phyloP scores from a whole-genome alignment of 495 filamentous ascomycete species.

The Staphylotrichum tortipilum region DNA sequence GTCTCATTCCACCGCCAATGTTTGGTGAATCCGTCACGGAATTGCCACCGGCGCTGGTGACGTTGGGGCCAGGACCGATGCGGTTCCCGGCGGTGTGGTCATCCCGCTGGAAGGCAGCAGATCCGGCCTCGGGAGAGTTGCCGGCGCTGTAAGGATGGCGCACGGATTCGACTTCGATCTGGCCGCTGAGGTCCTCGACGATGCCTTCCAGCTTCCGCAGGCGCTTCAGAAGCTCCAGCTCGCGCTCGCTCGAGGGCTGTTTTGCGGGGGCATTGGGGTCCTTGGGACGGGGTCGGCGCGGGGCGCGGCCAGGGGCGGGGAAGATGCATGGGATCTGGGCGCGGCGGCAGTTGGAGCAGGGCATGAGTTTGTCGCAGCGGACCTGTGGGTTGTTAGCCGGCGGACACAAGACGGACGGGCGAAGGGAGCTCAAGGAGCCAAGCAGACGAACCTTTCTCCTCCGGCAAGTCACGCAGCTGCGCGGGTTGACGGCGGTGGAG shows the following conservation, averaged over 20 bases:
- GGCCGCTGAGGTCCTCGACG: slow-evolving; percentile 53
- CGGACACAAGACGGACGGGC: background rate
- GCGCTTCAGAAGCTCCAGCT: slow-evolving; percentile 70
- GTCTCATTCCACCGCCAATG: background rate
- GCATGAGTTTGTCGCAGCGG: slow-evolving; percentile 74
- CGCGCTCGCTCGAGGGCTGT: slow-evolving; percentile 44
- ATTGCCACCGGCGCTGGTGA: slow-evolving; percentile 3
- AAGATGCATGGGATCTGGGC: slow-evolving; percentile 75
- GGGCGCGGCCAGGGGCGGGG: slow-evolving; percentile 73
- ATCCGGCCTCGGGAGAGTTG: slow-evolving; percentile 33
- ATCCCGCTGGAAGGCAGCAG: slow-evolving; percentile 5
- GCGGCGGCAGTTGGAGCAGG: slow-evolving; percentile 77
- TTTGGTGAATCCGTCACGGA: slow-evolving; percentile 11
- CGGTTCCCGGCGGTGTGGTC: slow-evolving; percentile 6
- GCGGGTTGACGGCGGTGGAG: slow-evolving; percentile 44
- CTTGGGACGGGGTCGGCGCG: slow-evolving; percentile 56
- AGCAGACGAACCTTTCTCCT: slow-evolving; percentile 66
- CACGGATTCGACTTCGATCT: slow-evolving; percentile 41
- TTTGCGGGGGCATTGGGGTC: slow-evolving; percentile 45
- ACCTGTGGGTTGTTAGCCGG: slow-evolving; percentile 14
- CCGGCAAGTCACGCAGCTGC: slow-evolving; percentile 79
- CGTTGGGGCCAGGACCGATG: slow-evolving; percentile 14
- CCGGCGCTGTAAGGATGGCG: slow-evolving; percentile 30
- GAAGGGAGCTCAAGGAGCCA: background rate
- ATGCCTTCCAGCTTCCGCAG: slow-evolving; percentile 74